Conservation (phyloP, 2,329 filamentous ascomycete species). For the Phaeosphaeriaceae sp. region DNA sequence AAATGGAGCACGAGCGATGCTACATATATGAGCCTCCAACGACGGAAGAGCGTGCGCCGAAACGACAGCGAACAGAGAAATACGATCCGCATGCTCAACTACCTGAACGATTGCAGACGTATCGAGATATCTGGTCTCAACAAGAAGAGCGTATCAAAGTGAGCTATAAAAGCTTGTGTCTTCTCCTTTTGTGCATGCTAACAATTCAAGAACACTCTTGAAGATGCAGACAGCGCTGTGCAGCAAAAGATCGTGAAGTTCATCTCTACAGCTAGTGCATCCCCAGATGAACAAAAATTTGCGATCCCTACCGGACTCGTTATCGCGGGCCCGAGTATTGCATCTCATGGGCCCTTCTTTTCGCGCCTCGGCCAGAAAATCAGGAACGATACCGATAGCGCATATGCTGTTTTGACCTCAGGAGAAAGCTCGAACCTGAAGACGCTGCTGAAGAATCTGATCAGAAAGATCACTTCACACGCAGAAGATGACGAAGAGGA, state of each 20-base stretch:
- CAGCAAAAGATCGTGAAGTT: slow-evolving; percentile 49
- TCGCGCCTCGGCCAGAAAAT: slow-evolving; percentile 65
- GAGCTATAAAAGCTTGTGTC: neutral
- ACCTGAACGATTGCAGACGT: slow-evolving; percentile 64
- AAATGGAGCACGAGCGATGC: slow-evolving; percentile 59
- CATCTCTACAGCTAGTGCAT: slow-evolving; percentile 37
- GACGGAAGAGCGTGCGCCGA: slow-evolving; percentile 46
- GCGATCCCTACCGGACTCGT: slow-evolving; percentile 75
- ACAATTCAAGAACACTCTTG: slow-evolving; percentile 43
- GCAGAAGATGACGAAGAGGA: slow-evolving; percentile 64
- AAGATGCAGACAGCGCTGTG: slow-evolving; percentile 49
- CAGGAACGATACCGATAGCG: slow-evolving; percentile 54
- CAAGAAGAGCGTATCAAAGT: slow-evolving; percentile 71
- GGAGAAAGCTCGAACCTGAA: slow-evolving; percentile 78
- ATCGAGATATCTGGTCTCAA: slow-evolving; percentile 68
- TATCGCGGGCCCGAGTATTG: slow-evolving; percentile 79
- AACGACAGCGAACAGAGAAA: slow-evolving; percentile 49
- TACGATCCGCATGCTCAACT: slow-evolving; percentile 28
- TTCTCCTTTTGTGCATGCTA: slow-evolving; percentile 6
- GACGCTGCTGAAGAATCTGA: slow-evolving; percentile 73
- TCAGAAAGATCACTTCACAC: slow-evolving; percentile 67
- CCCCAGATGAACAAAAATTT: slow-evolving; percentile 36
- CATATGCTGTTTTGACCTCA: slow-evolving; percentile 72
- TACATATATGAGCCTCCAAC: slow-evolving; percentile 53
- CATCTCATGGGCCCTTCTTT: slow-evolving; percentile 77